Conservation (phyloP, 2,329 filamentous ascomycete species). For the Celoporthe dispersa region DNA sequence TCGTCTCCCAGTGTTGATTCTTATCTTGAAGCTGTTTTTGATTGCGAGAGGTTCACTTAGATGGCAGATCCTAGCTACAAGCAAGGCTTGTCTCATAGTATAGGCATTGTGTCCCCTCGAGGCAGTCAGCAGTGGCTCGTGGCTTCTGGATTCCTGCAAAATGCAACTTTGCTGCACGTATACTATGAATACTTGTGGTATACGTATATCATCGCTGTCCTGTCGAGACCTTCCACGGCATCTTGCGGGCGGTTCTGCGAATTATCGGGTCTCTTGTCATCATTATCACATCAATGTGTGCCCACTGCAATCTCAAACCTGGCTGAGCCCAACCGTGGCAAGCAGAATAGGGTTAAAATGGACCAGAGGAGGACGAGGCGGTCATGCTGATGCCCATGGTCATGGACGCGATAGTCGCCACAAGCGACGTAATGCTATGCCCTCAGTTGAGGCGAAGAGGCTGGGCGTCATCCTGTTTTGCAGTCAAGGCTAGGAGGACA, state of each 20-base stretch:
- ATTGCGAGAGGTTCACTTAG: not conserved
- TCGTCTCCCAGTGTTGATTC: not conserved
- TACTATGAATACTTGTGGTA: not conserved
- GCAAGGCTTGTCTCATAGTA: not conserved
- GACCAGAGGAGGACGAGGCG: conserved; percentile 1
- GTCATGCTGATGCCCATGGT: not conserved
- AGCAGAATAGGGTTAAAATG: not conserved
- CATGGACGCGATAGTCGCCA: not conserved
- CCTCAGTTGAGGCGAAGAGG: conserved; percentile 10
- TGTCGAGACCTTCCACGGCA: not conserved
- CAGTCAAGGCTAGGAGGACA: not conserved
- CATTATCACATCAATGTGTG: not conserved
- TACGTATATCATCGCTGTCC: not conserved
- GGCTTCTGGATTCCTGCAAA: not conserved
- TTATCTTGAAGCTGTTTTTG: conserved; percentile 2
- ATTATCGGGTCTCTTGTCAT: too few relatives aligned
- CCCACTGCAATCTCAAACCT: not conserved
- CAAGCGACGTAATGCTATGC: conserved; percentile 6
- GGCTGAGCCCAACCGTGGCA: not conserved
- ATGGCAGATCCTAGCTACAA: not conserved
- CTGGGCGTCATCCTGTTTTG: not conserved
- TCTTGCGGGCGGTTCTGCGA: not conserved
- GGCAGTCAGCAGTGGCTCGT: not conserved
- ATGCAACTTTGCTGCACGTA: not conserved
- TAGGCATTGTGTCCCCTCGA: not conserved